A percentile compares a stretch with the other conserved stretches of the same genome.
Evolutionary conservation across 225 moss, liverwort and hornwort species (phyloP).

Genomic region (Pleurozium schreberi): DNA sequence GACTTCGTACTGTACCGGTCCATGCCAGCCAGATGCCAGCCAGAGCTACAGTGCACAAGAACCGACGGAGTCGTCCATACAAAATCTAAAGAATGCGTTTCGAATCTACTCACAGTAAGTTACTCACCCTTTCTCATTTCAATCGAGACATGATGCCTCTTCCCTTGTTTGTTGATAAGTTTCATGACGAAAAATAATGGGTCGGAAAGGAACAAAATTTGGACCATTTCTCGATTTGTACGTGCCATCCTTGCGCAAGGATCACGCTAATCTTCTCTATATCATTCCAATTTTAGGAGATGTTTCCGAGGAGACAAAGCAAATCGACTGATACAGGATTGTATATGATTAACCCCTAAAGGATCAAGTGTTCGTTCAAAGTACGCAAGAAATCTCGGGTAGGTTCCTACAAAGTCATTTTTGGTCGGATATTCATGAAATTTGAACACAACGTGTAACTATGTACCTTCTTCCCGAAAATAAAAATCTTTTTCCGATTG

Average conservation of each 20-base stretch:
- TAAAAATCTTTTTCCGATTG: no score
- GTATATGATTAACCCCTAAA: no score
- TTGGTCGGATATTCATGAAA: no score
- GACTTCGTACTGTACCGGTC: background rate
- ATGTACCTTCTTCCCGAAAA: no score
- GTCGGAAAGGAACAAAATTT: background rate
- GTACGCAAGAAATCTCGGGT: no score
- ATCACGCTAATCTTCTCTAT: constrained; percentile 43
- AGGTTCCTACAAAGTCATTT: no score
- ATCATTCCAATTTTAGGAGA: constrained; percentile 40
- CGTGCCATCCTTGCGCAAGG: constrained; percentile 38
- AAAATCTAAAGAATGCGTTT: background rate
- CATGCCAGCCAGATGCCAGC: background rate
- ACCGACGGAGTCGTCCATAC: background rate
- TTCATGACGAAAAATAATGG: background rate
- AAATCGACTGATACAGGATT: background rate
- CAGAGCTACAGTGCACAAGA: background rate
- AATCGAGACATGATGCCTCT: background rate
- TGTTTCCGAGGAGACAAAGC: constrained; percentile 7
- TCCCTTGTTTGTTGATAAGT: background rate
- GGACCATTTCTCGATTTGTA: constrained; percentile 23
- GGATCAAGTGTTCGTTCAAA: no score
- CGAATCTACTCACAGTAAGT: background rate
- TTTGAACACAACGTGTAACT: no score
- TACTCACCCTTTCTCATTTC: background rate